Evolutionary conservation across 352 stramenopile genomes (phyloP).

Genomic region (Phytophthora boehmeriae): DNA sequence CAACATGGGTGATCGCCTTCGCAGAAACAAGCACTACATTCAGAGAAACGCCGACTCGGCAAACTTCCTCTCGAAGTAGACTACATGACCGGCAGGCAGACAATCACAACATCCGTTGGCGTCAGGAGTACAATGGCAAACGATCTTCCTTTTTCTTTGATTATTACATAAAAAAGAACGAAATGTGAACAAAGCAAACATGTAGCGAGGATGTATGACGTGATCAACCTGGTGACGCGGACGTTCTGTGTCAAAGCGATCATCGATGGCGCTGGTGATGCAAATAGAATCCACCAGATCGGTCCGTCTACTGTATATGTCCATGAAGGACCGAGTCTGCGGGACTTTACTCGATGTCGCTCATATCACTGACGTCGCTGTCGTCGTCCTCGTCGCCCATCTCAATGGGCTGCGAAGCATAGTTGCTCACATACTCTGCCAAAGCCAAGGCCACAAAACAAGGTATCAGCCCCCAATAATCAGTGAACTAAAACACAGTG

Average conservation of each 20-base stretch:
- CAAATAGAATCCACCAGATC: slow-evolving; percentile 20
- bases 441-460: background rate
- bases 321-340: background rate
- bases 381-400: slow-evolving; percentile 76
- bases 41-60: slow-evolving; percentile 75
- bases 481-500: background rate
- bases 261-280: background rate
- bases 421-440: slow-evolving; percentile 81
- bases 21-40: slow-evolving; percentile 87
- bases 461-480: background rate
- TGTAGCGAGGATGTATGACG: slow-evolving; percentile 21
- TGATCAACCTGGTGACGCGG: slow-evolving; percentile 10
- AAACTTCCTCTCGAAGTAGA: slow-evolving; percentile 83
- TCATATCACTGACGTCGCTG: slow-evolving; percentile 88
- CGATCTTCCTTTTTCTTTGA: slow-evolving; percentile 33
- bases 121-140: slow-evolving; percentile 27
- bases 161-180: slow-evolving; percentile 24
- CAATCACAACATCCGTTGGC: slow-evolving; percentile 2
- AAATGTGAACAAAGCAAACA: slow-evolving; percentile 27
- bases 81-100: background rate
- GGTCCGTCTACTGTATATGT: slow-evolving; percentile 32
- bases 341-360: slow-evolving; percentile 59
- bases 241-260: slow-evolving; percentile 5
- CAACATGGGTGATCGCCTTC: slow-evolving; percentile 78
- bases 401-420: slow-evolving; percentile 76